Evolutionary conservation across 2,329 filamentous ascomycete species (phyloP).

Genomic region (Alternaria novae-zelandiae): DNA sequence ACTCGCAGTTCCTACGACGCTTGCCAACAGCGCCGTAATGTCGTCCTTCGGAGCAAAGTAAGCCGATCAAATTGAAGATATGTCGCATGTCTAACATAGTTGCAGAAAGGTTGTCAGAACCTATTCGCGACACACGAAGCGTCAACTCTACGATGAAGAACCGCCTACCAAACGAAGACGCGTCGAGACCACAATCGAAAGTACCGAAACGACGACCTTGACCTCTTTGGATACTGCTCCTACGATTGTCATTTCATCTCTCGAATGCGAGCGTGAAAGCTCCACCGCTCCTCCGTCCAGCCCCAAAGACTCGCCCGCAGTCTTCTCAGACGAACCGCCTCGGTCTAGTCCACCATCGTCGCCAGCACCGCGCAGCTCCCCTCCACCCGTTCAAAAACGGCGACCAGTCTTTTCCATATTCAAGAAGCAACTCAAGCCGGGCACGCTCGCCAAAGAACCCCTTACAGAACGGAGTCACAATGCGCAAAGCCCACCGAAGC

Average conservation of each 20-base stretch:
- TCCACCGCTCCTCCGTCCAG: slow-evolving; percentile 35
- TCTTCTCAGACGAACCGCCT: slow-evolving; percentile 51
- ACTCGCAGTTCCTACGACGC: slow-evolving; percentile 7
- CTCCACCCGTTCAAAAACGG: slow-evolving; percentile 39
- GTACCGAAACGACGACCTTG: slow-evolving; percentile 5
- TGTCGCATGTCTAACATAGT: slow-evolving; percentile 17
- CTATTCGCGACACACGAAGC: slow-evolving; percentile 46
- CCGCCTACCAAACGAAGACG: slow-evolving; percentile 47
- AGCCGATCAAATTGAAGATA: background rate
- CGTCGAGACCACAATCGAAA: slow-evolving; percentile 29
- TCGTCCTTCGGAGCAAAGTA: slow-evolving; percentile 33
- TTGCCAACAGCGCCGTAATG: slow-evolving; percentile 25
- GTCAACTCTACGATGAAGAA: slow-evolving; percentile 37
- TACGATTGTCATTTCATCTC: slow-evolving; percentile 1
- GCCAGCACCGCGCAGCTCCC: slow-evolving; percentile 27
- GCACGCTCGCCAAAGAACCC: slow-evolving; percentile 18
- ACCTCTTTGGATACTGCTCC: slow-evolving; percentile 7
- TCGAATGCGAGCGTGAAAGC: slow-evolving; percentile 13
- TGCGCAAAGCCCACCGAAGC: slow-evolving; percentile 35
- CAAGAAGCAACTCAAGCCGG: slow-evolving; percentile 30
- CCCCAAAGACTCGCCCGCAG: slow-evolving; percentile 39
- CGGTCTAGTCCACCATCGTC: slow-evolving; percentile 44
- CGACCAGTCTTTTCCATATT: slow-evolving; percentile 60
- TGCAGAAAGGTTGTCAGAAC: slow-evolving; percentile 41
- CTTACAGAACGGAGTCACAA: slow-evolving; percentile 43